Conservation (phyloP, 352 stramenopile genomes). For the Peronospora tabacina region DNA sequence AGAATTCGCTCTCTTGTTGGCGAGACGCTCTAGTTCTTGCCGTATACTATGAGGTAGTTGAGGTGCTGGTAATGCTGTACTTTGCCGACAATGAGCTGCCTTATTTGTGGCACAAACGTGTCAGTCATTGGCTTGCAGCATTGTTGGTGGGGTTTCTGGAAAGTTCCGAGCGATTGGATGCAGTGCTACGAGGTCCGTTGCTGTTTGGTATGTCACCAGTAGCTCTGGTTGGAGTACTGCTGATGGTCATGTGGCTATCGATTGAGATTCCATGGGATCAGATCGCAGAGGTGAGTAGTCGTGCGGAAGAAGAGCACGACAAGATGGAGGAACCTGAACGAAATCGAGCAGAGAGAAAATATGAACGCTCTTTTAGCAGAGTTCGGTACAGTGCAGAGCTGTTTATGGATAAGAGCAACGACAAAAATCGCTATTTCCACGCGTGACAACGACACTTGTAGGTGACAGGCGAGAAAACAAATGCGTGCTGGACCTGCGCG, state of each 20-base stretch:
- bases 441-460: too few species aligned
- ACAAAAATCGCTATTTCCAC: not conserved
- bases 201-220: constrained; percentile 24
- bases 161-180: constrained; percentile 18
- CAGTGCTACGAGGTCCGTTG: constrained; percentile 14
- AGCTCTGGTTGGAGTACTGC: constrained; percentile 27
- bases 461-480: too few species aligned
- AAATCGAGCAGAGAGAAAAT: not conserved
- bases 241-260: constrained; percentile 35
- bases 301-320: constrained; percentile 11
- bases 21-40: constrained; percentile 15
- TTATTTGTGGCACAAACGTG: constrained; percentile 37
- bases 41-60: constrained; percentile 41
- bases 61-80: constrained; percentile 54
- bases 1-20: constrained; percentile 3
- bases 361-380: constrained; percentile 4
- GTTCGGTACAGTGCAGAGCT: constrained; percentile 6
- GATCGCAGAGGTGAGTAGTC: constrained; percentile 16
- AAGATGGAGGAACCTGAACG: constrained; percentile 1
- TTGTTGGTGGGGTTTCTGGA: constrained; percentile 28
- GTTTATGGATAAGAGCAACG: constrained; percentile 20
- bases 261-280: constrained; percentile 42
- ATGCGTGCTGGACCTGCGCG: too few species aligned
- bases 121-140: constrained; percentile 33
- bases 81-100: constrained; percentile 35